Evolutionary conservation across 192 early-diverging fungal species (phyloP).

Genomic region (Gaertneriomyces semiglobifer): DNA sequence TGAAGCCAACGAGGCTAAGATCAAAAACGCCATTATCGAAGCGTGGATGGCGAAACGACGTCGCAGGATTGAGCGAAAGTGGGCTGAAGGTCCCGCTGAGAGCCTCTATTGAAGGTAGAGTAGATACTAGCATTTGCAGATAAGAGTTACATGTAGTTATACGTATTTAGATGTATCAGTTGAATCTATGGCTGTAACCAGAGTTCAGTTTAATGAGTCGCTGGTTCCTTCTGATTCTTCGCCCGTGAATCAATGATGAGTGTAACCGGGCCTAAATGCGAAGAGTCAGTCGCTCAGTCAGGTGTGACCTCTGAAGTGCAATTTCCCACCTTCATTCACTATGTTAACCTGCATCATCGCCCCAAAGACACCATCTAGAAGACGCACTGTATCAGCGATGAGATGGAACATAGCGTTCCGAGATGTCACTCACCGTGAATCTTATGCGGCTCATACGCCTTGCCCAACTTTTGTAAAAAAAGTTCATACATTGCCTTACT

Average conservation of each 20-base stretch:
- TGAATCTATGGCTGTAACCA: too few relatives aligned
- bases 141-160: too few relatives aligned
- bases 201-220: too few relatives aligned
- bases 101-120: background rate
- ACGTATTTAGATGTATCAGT: too few relatives aligned
- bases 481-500: conserved; percentile 70
- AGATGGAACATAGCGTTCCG: background rate
- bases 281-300: background rate
- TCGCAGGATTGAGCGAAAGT: background rate
- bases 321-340: conserved; percentile 65
- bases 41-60: conserved; percentile 9
- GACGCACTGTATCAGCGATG: conserved; percentile 4
- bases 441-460: conserved; percentile 57
- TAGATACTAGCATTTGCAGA: too few relatives aligned
- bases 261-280: conserved; percentile 53
- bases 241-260: conserved; percentile 52
- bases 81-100: conserved; percentile 4
- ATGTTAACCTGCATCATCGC: conserved; percentile 94
- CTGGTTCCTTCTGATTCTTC: too few relatives aligned
- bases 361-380: conserved; percentile 80
- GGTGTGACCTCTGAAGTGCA: background rate
- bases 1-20: background rate
- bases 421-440: conserved; percentile 61
- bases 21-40: conserved; percentile 3
- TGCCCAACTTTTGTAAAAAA: conserved; percentile 68